These are phyloP conservation scores for Ophiostoma perfectum DNA, from an alignment of 2,329 filamentous ascomycete species.

Conservation along the genomic window DNA sequence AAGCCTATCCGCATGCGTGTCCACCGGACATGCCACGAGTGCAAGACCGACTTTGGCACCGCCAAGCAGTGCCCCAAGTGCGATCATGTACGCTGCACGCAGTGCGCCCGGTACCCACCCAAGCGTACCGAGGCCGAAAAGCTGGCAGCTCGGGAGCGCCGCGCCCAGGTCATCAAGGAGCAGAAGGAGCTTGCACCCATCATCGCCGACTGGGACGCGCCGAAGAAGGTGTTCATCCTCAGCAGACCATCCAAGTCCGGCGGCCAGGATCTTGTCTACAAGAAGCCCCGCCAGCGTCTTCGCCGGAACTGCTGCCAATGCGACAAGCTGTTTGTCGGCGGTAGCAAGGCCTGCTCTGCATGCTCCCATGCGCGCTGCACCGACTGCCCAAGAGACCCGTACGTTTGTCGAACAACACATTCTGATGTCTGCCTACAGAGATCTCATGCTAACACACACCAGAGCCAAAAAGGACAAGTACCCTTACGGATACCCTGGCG, in stretches of 20 bases:
- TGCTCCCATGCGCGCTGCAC: conserved; percentile 73
- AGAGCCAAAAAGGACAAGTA: conserved; percentile 64
- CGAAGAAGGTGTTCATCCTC: conserved; percentile 45
- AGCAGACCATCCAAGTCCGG: conserved; percentile 61
- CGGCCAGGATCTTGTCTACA: conserved; percentile 66
- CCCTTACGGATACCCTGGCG: conserved; percentile 64
- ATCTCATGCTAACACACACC: conserved; percentile 20
- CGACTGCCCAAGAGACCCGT: conserved; percentile 75
- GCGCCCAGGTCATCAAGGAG: conserved; percentile 42
- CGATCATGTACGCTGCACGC: conserved; percentile 72
- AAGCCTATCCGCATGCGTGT: conserved; percentile 74
- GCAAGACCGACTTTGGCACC: conserved; percentile 65
- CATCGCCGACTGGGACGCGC: conserved; percentile 46
- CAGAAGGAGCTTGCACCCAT: conserved; percentile 53
- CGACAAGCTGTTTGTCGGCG: conserved; percentile 53
- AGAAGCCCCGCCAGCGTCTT: conserved; percentile 66
- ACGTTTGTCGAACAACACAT: conserved; percentile 34
- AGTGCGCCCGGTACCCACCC: conserved; percentile 69
- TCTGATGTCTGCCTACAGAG: no score
- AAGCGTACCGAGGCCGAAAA: conserved; percentile 55
- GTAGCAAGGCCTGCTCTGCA: conserved; percentile 57
- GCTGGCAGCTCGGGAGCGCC: conserved; percentile 47
- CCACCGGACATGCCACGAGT: conserved; percentile 75
- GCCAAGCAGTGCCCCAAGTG: conserved; percentile 71
- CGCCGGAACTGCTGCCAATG: conserved; percentile 74